These are phyloP conservation scores for Alnus rubra DNA, from an alignment of 306 rosid genomes.

Conservation along the genomic window DNA sequence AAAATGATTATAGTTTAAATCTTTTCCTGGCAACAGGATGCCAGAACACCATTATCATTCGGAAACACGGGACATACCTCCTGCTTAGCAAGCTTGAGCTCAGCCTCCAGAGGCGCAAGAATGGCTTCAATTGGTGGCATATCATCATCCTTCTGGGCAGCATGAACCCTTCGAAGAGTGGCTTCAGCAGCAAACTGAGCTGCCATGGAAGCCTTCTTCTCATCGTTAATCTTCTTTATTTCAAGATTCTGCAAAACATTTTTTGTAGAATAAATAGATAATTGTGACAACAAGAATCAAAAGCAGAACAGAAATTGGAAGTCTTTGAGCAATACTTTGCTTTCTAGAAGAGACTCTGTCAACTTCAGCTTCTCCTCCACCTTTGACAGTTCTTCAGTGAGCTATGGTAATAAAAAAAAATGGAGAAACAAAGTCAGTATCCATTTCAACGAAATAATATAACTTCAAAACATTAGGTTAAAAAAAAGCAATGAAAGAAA, in stretches of 20 bases:
- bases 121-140: constrained; percentile 99
- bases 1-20: background rate
- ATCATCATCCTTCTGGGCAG: constrained; percentile 99
- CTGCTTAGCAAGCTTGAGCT: constrained; percentile 95
- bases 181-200: constrained; percentile 99
- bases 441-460: constrained; percentile 17
- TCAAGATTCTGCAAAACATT: constrained; percentile 85
- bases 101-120: constrained; percentile 98
- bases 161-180: constrained; percentile 97
- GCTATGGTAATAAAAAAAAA: constrained; percentile 48
- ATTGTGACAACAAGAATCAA: constrained; percentile 18
- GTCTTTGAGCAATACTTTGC: constrained; percentile 65
- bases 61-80: constrained; percentile 59
- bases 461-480: background rate
- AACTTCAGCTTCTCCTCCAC: constrained; percentile 90
- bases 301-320: constrained; percentile 17
- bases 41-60: constrained; percentile 7
- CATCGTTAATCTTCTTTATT: constrained; percentile 98
- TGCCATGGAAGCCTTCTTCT: constrained; percentile 99
- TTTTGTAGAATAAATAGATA: constrained; percentile 26
- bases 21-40: background rate
- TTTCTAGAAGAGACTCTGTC: constrained; percentile 92
- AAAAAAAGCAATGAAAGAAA: constrained; percentile 20
- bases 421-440: constrained; percentile 27
- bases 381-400: constrained; percentile 86